Base-by-base conservation (phyloP, 192 early-diverging fungal genomes). In the Entomortierella chlamydospora region DNA sequence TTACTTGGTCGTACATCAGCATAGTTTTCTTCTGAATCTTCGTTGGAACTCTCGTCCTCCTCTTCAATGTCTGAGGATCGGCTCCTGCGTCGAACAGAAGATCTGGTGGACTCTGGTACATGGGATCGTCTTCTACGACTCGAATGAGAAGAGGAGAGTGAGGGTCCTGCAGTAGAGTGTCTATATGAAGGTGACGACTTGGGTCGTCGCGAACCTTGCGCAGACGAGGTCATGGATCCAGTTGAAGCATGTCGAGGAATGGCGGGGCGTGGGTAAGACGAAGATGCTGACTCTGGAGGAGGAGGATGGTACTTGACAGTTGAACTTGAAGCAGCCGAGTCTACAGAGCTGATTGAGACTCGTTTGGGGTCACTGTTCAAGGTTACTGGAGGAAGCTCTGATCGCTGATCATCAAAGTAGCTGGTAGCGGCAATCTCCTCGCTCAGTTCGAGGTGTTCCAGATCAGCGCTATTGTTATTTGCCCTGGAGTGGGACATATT, bases 41-140 rank as follows among this genome's bases (percentile, higher is more conserved):
- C 74, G 22, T 77, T 26, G 11, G 47, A 23, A 52, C 61, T 53
- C 25, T 73, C 66, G n/a, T 78, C 71, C 52, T 79, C 69, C 11
- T 78, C 82, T n/a, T 79, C 73, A 61, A 77, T 78, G 30, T 73
- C 76, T 2, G 74, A 77, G 4, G 72, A 76, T 15, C 58, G 74
- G 61, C 52, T 78, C 15, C 68, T 42, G 20, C 30, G 67, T 3
- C 63, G 67, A 37, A 79, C 62, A 42, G 76, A 79, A 7, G 76
- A 79, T 25, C 76, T 68, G 52, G 68, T 66, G 3, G 76, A 79
- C 10, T 29, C 76, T 43, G 76, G 62, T 39, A 31, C 39, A 25
- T 61, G 67, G 4, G 54, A 64, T 45, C 67, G 76, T 33, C 68
- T 49, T 54, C 63, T 55, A 55, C 68, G 61, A 33, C 56, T 56